Evolutionary conservation across 257 asterid genomes (phyloP).

Genomic region (Petrea volubilis): DNA sequence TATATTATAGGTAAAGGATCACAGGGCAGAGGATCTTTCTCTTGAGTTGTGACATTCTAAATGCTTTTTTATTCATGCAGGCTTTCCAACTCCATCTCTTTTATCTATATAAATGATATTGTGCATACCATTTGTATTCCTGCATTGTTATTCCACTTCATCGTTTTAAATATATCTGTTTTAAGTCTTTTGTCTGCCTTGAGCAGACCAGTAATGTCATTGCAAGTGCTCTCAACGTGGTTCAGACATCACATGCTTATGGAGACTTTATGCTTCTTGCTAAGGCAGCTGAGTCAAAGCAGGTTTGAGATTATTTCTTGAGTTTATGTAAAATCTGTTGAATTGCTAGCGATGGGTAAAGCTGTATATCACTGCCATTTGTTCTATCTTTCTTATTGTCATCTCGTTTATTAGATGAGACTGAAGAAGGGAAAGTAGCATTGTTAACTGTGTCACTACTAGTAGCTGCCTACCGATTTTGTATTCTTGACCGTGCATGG

Average conservation of each 20-base stretch:
- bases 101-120: background rate
- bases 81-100: background rate
- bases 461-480: constrained; percentile 2
- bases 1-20: background rate
- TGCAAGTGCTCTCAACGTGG: constrained; percentile 82
- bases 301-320: constrained; percentile 46
- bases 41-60: background rate
- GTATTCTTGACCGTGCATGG: background rate
- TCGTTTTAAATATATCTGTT: background rate
- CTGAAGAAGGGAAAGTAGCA: constrained; percentile 12
- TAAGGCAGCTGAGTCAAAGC: constrained; percentile 78
- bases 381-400: background rate
- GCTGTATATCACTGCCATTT: background rate
- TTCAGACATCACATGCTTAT: constrained; percentile 79
- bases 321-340: background rate
- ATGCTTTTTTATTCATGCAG: background rate
- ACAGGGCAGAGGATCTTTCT: background rate
- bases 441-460: background rate
- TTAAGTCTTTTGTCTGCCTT: constrained; percentile 18
- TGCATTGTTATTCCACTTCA: background rate
- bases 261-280: constrained; percentile 77
- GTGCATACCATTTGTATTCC: background rate
- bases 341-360: background rate
- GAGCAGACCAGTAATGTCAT: constrained; percentile 77
- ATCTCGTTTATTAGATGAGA: constrained; percentile 15